A percentile compares a stretch with the other conserved stretches of the same genome.
Evolutionary conservation across 2,329 filamentous ascomycete genomes (phyloP).

Genomic region (Neopestalotiopsis rosae): DNA sequence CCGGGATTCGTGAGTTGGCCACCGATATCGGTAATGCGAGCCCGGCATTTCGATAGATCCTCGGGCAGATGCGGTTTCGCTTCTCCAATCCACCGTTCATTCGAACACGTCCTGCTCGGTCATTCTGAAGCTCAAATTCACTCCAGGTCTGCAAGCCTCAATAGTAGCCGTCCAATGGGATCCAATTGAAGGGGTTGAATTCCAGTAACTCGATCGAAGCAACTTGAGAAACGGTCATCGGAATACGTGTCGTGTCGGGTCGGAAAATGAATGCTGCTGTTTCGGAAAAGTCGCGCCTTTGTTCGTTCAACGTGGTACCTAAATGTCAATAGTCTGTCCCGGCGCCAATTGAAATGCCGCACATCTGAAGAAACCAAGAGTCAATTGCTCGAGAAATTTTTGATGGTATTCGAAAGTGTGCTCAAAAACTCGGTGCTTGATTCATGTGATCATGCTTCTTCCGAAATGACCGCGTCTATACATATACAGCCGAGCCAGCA

Average conservation of each 20-base stretch:
- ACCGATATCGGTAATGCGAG: background rate
- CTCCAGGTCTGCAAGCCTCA: too few species aligned
- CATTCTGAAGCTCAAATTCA: background rate
- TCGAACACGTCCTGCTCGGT: background rate
- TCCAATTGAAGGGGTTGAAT: too few species aligned
- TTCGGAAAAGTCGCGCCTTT: background rate
- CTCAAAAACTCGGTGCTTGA: conserved; percentile 12
- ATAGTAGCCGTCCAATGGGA: too few species aligned
- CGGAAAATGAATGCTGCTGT: background rate
- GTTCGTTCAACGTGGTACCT: background rate
- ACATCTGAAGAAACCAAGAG: background rate
- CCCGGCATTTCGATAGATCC: background rate
- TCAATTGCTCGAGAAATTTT: background rate
- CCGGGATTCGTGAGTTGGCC: background rate
- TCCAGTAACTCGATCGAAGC: too few species aligned
- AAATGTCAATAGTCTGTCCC: background rate
- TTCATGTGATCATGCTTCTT: conserved; percentile 16
- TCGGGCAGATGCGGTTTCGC: background rate
- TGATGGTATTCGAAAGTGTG: conserved; percentile 2
- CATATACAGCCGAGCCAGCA: conserved; percentile 20
- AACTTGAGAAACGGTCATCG: too few species aligned
- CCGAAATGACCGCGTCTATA: conserved; percentile 21
- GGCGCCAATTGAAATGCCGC: background rate
- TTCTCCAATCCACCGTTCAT: background rate
- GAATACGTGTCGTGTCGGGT: too few species aligned